Base-by-base conservation (phyloP, 1,139 yeast genomes). In the Lodderomyces oxycetoniae region DNA sequence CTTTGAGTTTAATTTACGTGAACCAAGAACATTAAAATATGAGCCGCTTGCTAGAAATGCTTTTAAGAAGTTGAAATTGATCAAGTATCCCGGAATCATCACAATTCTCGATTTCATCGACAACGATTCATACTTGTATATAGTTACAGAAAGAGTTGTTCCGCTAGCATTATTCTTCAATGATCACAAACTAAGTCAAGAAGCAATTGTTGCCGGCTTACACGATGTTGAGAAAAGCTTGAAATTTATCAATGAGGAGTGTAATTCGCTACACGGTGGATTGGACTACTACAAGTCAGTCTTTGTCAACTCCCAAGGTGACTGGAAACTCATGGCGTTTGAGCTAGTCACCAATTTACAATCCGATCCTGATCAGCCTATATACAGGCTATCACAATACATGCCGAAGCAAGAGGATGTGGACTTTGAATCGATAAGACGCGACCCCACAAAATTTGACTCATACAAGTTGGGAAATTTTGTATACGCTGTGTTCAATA, bases 291-390 rank as follows among this genome's bases (percentile, higher is more conserved):
- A 61, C 19, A 67, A 72, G 27, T 73, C 85, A 0, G 68, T 89
- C 1, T 87, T 60, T 54, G 77, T 86, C 10, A 82, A 74, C 37
- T 43, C 42, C 10, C 71, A 67, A 15, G 95, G 96, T 6, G 95
- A 85, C 49, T 86, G 95, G 93, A 82, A 79, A 39, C 54, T 89
- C 17, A 84, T 85, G 44, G 96, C 96, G 1, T 76, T 88, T 48
- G 97, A 89, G 53, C 56, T 84, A 4, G 66, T 83, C 37, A 70
- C 82, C 2, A 75, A 69, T 42, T 49, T 67, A 37, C 61, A 59
- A 16, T 59, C 70, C 1, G 81, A 76, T 39, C 71, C 74, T 3
- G 74, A 74, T 36, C 72, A 65, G 36, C 71, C 74, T 2, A 47
- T 71, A 2, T 68, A 65, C 41, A 49, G 70, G 33, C 40, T 52